Evolutionary conservation across 192 early-diverging fungal genomes (phyloP).

Genomic region (Phycomyces blakesleeanus): DNA sequence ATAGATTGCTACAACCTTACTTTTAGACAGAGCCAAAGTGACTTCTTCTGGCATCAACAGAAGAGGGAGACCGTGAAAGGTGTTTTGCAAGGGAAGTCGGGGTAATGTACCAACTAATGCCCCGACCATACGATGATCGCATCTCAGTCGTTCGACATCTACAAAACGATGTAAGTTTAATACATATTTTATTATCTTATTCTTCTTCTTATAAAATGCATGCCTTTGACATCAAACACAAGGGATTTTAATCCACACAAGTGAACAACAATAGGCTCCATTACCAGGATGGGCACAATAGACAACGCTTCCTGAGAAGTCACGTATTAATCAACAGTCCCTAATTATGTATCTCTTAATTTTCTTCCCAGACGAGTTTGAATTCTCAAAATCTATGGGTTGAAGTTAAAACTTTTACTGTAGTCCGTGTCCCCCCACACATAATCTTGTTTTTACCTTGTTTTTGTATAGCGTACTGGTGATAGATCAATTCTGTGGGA

Average conservation of each 20-base stretch:
- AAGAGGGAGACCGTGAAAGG: constrained; percentile 70
- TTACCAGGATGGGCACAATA: neutral
- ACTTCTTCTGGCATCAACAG: constrained; percentile 72
- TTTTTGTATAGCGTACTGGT: too few species aligned
- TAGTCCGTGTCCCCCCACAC: too few species aligned
- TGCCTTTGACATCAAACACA: constrained; percentile 25
- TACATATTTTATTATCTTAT: neutral
- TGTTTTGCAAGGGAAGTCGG: constrained; percentile 70
- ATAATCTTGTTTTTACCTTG: too few species aligned
- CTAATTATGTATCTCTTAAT: neutral
- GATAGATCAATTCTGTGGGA: too few species aligned
- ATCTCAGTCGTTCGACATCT: constrained; percentile 55
- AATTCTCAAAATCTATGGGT: neutral
- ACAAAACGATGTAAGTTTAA: neutral
- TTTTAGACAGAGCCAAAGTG: constrained; percentile 46
- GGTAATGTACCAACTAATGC: constrained; percentile 66
- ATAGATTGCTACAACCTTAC: constrained; percentile 25
- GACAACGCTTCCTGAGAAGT: neutral
- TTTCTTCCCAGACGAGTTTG: neutral
- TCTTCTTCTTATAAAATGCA: neutral
- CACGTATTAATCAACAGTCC: neutral
- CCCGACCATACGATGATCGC: constrained; percentile 58
- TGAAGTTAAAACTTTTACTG: too few species aligned
- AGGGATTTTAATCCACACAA: constrained; percentile 10
- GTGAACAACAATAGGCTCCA: neutral